phyloP scores from a whole-genome alignment of 805 yeast species.

The Myxozyma melibiosi region DNA sequence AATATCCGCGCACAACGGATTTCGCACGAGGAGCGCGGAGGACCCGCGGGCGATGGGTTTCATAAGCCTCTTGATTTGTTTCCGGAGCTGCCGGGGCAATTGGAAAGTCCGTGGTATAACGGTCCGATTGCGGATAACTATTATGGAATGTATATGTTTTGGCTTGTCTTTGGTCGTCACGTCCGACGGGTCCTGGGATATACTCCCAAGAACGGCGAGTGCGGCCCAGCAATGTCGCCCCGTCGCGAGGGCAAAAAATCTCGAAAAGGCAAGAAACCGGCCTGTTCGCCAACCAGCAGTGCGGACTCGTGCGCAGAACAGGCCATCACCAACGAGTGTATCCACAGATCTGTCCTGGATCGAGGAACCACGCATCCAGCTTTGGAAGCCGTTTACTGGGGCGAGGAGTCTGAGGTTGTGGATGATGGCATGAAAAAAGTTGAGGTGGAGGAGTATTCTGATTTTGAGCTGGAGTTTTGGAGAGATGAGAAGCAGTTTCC shows the following conservation, averaged over 20 bases:
- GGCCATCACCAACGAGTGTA: slow-evolving; percentile 1
- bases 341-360: slow-evolving; percentile 12
- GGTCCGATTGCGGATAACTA: slow-evolving; percentile 21
- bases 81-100: background rate
- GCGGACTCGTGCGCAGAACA: background rate
- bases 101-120: slow-evolving; percentile 10
- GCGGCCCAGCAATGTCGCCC: background rate
- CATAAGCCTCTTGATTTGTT: background rate
- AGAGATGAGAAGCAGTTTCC: slow-evolving; percentile 4
- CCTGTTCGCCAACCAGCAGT: too few relatives aligned
- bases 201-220: background rate
- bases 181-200: background rate
- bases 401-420: background rate
- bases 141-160: slow-evolving; percentile 7
- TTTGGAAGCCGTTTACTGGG: background rate
- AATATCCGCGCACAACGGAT: slow-evolving; percentile 6
- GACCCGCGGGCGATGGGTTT: background rate
- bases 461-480: slow-evolving; percentile 11
- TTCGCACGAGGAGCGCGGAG: background rate
- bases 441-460: background rate
- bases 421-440: background rate
- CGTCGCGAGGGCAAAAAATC: background rate
- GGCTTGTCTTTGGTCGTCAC: background rate
- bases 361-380: background rate
- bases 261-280: background rate